A percentile compares a stretch with the other conserved stretches of the same genome.
phyloP scores from a whole-genome alignment of 108 stramenopile genomes.

The Fragilaria radians region DNA sequence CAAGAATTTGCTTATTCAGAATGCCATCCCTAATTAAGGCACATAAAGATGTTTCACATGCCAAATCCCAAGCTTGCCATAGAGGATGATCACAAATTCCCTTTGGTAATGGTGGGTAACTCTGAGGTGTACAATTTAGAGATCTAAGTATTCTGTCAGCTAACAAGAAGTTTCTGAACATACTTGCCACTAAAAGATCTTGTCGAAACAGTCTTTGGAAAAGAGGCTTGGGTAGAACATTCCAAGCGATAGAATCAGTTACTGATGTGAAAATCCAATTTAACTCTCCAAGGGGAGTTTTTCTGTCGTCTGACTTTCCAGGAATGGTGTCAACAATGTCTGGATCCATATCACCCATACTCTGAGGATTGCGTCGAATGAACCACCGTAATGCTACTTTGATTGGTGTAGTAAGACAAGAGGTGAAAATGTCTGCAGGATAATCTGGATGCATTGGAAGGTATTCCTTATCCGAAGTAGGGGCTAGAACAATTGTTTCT shows the following conservation, averaged over 20 bases:
- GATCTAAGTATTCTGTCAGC: constrained; percentile 92
- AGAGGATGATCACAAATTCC: constrained; percentile 90
- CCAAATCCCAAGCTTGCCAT: constrained; percentile 99
- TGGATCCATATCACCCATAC: constrained; percentile 47
- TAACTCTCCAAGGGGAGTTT: constrained; percentile 89
- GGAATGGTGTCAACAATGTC: constrained; percentile 89
- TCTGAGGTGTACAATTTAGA: constrained; percentile 89
- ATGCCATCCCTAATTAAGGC: constrained; percentile 69
- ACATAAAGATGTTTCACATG: constrained; percentile 89
- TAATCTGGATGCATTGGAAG: constrained; percentile 93
- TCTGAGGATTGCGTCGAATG: constrained; percentile 66
- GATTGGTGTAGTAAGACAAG: constrained; percentile 97
- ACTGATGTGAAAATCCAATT: constrained; percentile 99
- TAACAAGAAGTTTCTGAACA: constrained; percentile 98
- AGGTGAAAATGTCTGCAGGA: constrained; percentile 98
- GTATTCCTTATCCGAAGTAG: constrained; percentile 86
- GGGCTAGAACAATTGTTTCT: constrained; percentile 94
- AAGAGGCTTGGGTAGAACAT: constrained; percentile 88
- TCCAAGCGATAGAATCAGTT: constrained; percentile 99
- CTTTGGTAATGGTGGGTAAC: constrained; percentile 90
- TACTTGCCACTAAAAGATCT: constrained; percentile 90
- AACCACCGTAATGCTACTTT: constrained; percentile 96
- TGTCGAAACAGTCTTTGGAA: constrained; percentile 98
- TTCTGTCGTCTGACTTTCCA: constrained; percentile 85
- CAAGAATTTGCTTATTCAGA: constrained; percentile 17